These are phyloP conservation scores for Linaria vulgaris DNA, from an alignment of 257 asterid genomes.

Conservation along the genomic window DNA sequence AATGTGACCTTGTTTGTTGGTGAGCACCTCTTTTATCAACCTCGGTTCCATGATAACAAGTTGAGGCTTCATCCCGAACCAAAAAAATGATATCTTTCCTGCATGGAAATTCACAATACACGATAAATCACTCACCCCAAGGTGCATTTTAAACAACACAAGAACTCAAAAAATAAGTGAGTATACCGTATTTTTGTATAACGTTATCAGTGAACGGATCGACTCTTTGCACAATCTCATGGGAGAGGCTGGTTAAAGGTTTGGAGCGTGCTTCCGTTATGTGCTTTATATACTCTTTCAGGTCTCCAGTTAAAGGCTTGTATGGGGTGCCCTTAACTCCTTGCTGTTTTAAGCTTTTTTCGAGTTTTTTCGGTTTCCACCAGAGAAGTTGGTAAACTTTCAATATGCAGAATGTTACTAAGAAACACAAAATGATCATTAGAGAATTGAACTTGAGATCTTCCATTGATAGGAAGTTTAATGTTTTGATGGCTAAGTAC, in stretches of 20 bases:
- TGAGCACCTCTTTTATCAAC: constrained; percentile 45
- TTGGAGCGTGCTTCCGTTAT: constrained; percentile 49
- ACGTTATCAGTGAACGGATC: constrained; percentile 47
- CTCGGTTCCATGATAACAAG: constrained; percentile 46
- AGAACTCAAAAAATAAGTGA: no score
- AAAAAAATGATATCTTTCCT: constrained; percentile 45
- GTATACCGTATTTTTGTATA: constrained; percentile 44
- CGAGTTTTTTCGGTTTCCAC: constrained; percentile 48
- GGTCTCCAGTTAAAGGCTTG: constrained; percentile 44
- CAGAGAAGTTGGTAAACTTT: constrained; percentile 35
- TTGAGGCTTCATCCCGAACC: constrained; percentile 50
- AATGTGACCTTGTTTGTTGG: constrained; percentile 43
- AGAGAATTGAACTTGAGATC: constrained; percentile 26
- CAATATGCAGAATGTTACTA: constrained; percentile 24
- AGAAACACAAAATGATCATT: constrained; percentile 17
- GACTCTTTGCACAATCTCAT: constrained; percentile 41
- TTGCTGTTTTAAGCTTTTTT: constrained; percentile 40
- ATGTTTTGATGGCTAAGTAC: not conserved
- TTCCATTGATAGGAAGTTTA: constrained; percentile 27
- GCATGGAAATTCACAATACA: constrained; percentile 15
- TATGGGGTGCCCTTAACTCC: constrained; percentile 46
- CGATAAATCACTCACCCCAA: no score
- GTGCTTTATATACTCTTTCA: constrained; percentile 36
- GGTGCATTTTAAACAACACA: no score
- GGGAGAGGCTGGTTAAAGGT: constrained; percentile 49